phyloP scores from a whole-genome alignment of 176 grass and related monocot species.

The Eleusine coracana region DNA sequence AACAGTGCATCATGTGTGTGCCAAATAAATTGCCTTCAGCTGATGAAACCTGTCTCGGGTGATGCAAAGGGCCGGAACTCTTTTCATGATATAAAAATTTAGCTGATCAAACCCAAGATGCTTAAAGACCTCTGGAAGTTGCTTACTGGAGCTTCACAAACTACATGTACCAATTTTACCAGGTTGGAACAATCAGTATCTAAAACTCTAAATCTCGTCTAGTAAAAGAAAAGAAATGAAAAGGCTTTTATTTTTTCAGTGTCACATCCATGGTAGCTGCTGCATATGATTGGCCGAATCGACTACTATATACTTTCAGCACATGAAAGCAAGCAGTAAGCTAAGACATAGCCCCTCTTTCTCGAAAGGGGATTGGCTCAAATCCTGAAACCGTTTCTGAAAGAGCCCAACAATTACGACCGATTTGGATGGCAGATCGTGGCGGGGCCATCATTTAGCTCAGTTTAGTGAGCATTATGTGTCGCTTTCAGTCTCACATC shows the following conservation, averaged over 20 bases:
- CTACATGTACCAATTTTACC: neutral
- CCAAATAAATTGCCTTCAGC: neutral
- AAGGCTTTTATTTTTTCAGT: neutral
- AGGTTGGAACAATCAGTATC: neutral
- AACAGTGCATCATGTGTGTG: neutral
- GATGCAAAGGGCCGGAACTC: neutral
- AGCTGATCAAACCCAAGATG: neutral
- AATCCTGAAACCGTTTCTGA: slow-evolving; percentile 23
- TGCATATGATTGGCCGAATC: slow-evolving; percentile 10
- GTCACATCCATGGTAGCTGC: slow-evolving; percentile 13
- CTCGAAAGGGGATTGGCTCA: slow-evolving; percentile 3
- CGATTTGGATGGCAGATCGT: slow-evolving; percentile 32
- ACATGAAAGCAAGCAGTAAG: neutral
- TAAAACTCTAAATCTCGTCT: neutral
- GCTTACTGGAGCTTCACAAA: neutral
- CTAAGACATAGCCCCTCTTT: slow-evolving; percentile 30
- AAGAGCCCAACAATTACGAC: slow-evolving; percentile 14
- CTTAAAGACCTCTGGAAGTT: neutral
- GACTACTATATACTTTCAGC: neutral
- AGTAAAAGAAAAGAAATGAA: neutral
- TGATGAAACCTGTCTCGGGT: neutral
- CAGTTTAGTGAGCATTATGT: neutral
- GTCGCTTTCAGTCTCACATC: slow-evolving; percentile 27
- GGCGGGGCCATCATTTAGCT: slow-evolving; percentile 13
- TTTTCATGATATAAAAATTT: no score